Evolutionary conservation across 1,284 basidiomycete species (phyloP).

Genomic region (Coniophora puteana): DNA sequence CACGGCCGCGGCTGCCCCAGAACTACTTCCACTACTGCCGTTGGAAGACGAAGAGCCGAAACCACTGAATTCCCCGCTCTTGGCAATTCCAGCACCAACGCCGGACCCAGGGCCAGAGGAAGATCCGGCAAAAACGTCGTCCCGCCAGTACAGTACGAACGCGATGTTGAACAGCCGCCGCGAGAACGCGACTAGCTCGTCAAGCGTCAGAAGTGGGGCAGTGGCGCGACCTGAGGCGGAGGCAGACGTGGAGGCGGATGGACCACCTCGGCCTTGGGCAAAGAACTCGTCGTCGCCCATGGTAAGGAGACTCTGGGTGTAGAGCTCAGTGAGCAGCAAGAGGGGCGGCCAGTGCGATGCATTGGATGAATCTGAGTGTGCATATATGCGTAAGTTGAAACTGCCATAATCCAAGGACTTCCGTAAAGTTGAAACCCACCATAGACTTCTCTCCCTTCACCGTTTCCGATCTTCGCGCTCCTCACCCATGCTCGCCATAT

Average conservation of each 20-base stretch:
- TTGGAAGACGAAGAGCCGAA: background rate
- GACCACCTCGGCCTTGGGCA: conserved; percentile 34
- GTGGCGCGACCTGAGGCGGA: conserved; percentile 14
- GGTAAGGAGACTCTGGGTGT: conserved; percentile 82
- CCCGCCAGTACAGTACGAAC: conserved; percentile 79
- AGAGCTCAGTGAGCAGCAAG: conserved; percentile 80
- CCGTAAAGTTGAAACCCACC: conserved; percentile 33
- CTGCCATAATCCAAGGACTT: conserved; percentile 8
- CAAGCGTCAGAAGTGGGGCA: conserved; percentile 75
- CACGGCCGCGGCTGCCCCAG: too few species aligned
- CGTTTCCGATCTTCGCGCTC: conserved; percentile 49
- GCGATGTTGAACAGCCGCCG: conserved; percentile 74
- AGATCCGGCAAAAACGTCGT: conserved; percentile 36
- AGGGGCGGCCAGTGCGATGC: conserved; percentile 60
- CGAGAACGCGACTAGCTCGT: conserved; percentile 76
- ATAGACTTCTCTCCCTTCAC: conserved; percentile 40
- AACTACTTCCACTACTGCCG: background rate
- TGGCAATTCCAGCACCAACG: conserved; percentile 6
- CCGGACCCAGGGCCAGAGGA: conserved; percentile 8
- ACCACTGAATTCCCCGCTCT: too few species aligned
- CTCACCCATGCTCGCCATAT: conserved; percentile 73
- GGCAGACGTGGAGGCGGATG: conserved; percentile 17
- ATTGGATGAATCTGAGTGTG: conserved; percentile 39
- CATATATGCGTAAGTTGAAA: conserved; percentile 9
- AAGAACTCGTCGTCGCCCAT: conserved; percentile 99